phyloP scores from a whole-genome alignment of 2,329 filamentous ascomycete species.

The Arthroderma uncinatum region DNA sequence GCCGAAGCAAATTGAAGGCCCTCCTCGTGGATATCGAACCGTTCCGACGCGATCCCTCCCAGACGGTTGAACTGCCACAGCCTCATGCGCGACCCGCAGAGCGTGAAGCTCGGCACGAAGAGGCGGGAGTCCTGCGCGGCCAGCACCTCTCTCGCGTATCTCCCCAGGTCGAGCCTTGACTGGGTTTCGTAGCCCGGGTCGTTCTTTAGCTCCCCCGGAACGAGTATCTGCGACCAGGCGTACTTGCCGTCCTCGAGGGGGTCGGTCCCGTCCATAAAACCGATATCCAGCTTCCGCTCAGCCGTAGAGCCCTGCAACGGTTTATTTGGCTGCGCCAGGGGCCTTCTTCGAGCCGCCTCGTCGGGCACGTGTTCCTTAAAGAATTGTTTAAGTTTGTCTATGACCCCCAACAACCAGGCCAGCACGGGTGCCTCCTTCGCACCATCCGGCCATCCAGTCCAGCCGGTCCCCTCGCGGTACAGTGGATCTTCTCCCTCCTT shows the following conservation, averaged over 20 bases:
- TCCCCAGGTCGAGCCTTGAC: conserved; percentile 25
- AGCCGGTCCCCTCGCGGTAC: conserved; percentile 19
- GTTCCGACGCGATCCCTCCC: conserved; percentile 35
- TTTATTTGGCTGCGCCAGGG: conserved; percentile 17
- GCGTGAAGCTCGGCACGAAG: conserved; percentile 41
- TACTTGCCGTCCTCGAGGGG: conserved; percentile 16
- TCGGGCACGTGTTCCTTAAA: conserved; percentile 9
- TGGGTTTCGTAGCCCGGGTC: conserved; percentile 20
- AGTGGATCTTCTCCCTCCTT: conserved; percentile 18
- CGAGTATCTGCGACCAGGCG: conserved; percentile 35
- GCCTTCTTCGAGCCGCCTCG: conserved; percentile 7
- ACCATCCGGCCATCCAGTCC: conserved; percentile 21
- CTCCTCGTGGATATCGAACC: conserved; percentile 10
- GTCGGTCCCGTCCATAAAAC: conserved; percentile 25
- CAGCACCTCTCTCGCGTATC: conserved; percentile 10
- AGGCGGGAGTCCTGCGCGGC: conserved; percentile 6
- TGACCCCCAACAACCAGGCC: conserved; percentile 16
- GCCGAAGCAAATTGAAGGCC: conserved; percentile 5
- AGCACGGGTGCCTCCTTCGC: conserved; percentile 21
- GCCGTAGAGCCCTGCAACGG: conserved; percentile 24
- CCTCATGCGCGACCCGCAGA: conserved; percentile 38
- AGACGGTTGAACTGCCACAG: conserved; percentile 39
- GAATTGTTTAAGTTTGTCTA: conserved; percentile 12
- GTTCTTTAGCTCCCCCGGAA: conserved; percentile 30
- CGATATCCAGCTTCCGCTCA: conserved; percentile 27